These are phyloP conservation scores for Phaeomoniella chlamydospora DNA, from an alignment of 2,329 filamentous ascomycete genomes.

Conservation along the genomic window DNA sequence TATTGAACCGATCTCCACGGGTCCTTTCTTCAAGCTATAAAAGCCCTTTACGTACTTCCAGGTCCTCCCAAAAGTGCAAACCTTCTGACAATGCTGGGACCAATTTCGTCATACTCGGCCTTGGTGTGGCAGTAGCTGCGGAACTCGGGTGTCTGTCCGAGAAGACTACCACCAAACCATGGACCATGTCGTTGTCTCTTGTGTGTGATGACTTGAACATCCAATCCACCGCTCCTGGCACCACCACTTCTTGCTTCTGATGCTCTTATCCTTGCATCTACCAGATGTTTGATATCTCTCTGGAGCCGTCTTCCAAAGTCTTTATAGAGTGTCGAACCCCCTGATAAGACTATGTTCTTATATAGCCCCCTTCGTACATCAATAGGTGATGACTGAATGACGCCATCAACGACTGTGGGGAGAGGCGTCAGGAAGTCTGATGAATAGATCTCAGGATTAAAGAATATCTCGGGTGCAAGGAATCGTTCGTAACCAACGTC, in stretches of 20 bases:
- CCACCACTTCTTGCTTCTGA: conserved; percentile 86
- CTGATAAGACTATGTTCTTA: conserved; percentile 98
- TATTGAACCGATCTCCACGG: no score
- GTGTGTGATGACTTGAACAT: conserved; percentile 94
- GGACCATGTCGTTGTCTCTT: conserved; percentile 94
- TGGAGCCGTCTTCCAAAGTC: conserved; percentile 94
- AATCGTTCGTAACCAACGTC: conserved; percentile 98
- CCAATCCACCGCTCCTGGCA: conserved; percentile 82
- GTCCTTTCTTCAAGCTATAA: no score
- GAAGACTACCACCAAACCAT: conserved; percentile 93
- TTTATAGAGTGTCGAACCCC: conserved; percentile 95
- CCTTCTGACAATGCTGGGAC: conserved; percentile 85
- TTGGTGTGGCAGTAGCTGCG: conserved; percentile 97
- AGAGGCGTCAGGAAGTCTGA: conserved; percentile 96
- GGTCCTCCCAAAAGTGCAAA: conserved; percentile 90
- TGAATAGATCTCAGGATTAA: conserved; percentile 99
- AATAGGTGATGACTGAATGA: conserved; percentile 95
- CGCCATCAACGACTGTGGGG: conserved; percentile 83
- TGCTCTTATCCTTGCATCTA: conserved; percentile 81
- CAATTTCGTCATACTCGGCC: conserved; percentile 81
- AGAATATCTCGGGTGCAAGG: conserved; percentile 96
- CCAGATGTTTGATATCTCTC: conserved; percentile 90
- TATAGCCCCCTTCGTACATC: conserved; percentile 93
- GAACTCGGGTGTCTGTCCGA: conserved; percentile 97
- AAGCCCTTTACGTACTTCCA: conserved; percentile 42